phyloP scores from a whole-genome alignment of 441 rosid genomes.

The Raphanus hybrid region DNA sequence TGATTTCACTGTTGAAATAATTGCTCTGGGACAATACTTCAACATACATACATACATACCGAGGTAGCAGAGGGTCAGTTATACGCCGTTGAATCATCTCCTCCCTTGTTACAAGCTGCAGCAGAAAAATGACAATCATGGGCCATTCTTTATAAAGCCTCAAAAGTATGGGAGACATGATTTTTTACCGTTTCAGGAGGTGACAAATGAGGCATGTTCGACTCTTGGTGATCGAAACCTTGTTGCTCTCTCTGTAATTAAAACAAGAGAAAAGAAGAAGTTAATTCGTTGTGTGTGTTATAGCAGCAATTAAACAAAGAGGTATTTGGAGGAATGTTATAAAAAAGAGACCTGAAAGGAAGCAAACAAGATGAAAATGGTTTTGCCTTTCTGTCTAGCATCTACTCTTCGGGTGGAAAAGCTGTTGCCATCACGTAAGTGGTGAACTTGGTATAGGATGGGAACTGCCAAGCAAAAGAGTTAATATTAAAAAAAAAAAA shows the following conservation, averaged over 20 bases:
- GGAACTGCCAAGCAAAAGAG: slow-evolving; percentile 61
- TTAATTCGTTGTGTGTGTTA: background rate
- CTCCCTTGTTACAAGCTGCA: slow-evolving; percentile 83
- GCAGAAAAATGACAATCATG: slow-evolving; percentile 37
- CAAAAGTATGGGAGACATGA: slow-evolving; percentile 25
- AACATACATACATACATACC: slow-evolving; percentile 49
- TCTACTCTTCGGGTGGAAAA: slow-evolving; percentile 87
- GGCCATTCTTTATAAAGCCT: slow-evolving; percentile 24
- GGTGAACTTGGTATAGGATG: slow-evolving; percentile 69
- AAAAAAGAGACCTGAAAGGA: slow-evolving; percentile 75
- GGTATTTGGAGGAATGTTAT: background rate
- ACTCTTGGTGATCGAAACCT: slow-evolving; percentile 79
- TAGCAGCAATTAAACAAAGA: too few relatives aligned
- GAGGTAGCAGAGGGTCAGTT: slow-evolving; percentile 82
- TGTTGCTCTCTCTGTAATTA: slow-evolving; percentile 62
- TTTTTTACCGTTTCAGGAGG: slow-evolving; percentile 73
- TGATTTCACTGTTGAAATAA: background rate
- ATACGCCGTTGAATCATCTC: slow-evolving; percentile 71
- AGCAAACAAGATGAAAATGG: slow-evolving; percentile 72
- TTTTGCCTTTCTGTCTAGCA: slow-evolving; percentile 82
- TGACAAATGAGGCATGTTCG: slow-evolving; percentile 68
- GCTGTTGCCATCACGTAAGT: slow-evolving; percentile 82
- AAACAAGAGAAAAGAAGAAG: slow-evolving; percentile 1
- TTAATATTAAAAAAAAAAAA: slow-evolving; percentile 16
- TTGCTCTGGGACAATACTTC: slow-evolving; percentile 17